Conservation (phyloP, 805 yeast species). For the Blastobotrys americana region DNA sequence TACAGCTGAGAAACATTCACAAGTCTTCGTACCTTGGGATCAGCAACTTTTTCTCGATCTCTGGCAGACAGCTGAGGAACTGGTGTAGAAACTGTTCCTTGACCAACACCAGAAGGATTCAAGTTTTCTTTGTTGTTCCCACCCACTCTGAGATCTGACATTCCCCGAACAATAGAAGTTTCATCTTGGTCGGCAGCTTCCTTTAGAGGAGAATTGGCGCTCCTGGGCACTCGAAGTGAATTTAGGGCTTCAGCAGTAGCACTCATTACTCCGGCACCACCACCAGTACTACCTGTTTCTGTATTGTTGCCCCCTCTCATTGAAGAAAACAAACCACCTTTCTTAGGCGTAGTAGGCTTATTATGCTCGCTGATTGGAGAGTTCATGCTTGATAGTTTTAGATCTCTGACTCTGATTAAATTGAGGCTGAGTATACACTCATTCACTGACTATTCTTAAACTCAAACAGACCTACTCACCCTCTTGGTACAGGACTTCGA, state of each 20-base stretch:
- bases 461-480: too few species aligned
- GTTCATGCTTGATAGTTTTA: too few species aligned
- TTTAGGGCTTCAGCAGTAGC: constrained; percentile 38
- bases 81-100: neutral
- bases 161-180: constrained; percentile 17
- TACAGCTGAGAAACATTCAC: constrained; percentile 91
- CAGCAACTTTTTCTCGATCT: constrained; percentile 40
- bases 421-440: too few species aligned
- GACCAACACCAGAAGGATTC: constrained; percentile 2
- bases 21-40: constrained; percentile 72
- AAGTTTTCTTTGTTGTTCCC: constrained; percentile 11
- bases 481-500: too few species aligned
- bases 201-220: neutral
- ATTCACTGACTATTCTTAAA: too few species aligned
- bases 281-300: too few species aligned
- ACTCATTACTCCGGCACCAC: constrained; percentile 35
- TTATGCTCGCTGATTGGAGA: neutral
- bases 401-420: too few species aligned
- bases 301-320: constrained; percentile 29
- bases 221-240: constrained; percentile 35
- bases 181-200: constrained; percentile 32
- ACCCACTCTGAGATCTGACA: constrained; percentile 11
- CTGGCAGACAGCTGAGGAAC: constrained; percentile 11
- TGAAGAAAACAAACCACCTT: constrained; percentile 10
- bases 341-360: neutral